Percentiles rank a stretch among this genome's conserved stretches.
Conservation (phyloP, 148 eudicot species). For the Dianthus caryophyllus region DNA sequence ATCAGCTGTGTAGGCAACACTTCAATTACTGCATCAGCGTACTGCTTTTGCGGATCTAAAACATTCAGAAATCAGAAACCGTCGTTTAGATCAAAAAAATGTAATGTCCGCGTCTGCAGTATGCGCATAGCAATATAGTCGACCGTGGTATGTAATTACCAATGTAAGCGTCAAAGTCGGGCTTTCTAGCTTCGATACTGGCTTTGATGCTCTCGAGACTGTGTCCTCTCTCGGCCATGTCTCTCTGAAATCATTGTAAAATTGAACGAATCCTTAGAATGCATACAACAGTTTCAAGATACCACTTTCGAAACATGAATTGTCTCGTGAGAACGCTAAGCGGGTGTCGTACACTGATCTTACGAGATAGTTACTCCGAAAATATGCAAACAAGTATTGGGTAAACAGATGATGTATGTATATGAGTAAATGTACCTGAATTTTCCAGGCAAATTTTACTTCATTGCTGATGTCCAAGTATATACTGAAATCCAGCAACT, state of each 20-base stretch:
- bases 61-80: neutral
- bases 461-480: conserved; percentile 97
- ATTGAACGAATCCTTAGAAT: no score
- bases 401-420: neutral
- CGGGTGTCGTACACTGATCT: no score
- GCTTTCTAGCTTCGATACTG: conserved; percentile 94
- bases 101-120: neutral
- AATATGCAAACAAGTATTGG: no score
- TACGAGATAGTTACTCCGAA: no score
- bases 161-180: conserved; percentile 96
- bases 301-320: no score
- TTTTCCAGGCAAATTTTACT: conserved; percentile 98
- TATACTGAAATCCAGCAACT: conserved; percentile 91
- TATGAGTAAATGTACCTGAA: conserved; percentile 50
- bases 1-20: conserved; percentile 90
- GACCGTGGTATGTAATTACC: conserved; percentile 38
- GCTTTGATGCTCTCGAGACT: conserved; percentile 99
- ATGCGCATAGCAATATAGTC: neutral
- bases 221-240: conserved; percentile 99
- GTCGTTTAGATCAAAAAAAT: neutral
- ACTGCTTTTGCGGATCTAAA: conserved; percentile 93
- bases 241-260: conserved; percentile 53
- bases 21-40: conserved; percentile 94
- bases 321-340: no score
- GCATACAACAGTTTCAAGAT: no score